A percentile compares a stretch with the other conserved stretches of the same genome.
These are phyloP conservation scores for Colletotrichum liriopes DNA, from an alignment of 2,329 filamentous ascomycete species.

Conservation along the genomic window DNA sequence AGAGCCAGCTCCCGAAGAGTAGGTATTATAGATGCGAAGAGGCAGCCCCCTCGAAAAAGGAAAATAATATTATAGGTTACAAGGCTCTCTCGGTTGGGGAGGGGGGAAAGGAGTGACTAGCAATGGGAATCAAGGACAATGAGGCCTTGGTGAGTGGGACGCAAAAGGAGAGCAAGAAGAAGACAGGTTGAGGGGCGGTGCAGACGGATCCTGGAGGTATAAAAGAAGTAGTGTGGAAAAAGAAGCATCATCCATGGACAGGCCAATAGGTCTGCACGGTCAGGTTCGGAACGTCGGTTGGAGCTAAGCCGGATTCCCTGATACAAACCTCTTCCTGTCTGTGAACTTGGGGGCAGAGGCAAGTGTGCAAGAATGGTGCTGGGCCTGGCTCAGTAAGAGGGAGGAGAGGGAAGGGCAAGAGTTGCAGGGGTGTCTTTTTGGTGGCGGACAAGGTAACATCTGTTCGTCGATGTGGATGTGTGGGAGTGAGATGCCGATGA, in stretches of 20 bases:
- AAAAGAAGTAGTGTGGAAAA: constrained; percentile 63
- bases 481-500: constrained; percentile 52
- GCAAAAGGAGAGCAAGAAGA: constrained; percentile 59
- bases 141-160: constrained; percentile 58
- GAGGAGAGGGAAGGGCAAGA: constrained; percentile 17
- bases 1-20: constrained; percentile 68
- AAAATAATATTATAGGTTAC: constrained; percentile 51
- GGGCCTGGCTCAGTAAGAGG: constrained; percentile 44
- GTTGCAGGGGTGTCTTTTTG: constrained; percentile 42
- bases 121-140: constrained; percentile 56
- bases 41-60: constrained; percentile 53
- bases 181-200: constrained; percentile 64
- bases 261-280: constrained; percentile 58
- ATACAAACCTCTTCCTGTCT: constrained; percentile 59
- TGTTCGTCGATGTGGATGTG: constrained; percentile 58
- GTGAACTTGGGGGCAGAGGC: constrained; percentile 47
- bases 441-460: constrained; percentile 55
- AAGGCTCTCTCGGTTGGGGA: constrained; percentile 44
- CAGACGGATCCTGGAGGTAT: constrained; percentile 65
- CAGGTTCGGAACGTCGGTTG: constrained; percentile 67
- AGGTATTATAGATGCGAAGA: constrained; percentile 59
- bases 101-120: constrained; percentile 67
- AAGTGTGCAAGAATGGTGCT: constrained; percentile 45
- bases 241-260: constrained; percentile 59
- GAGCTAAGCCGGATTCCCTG: constrained; percentile 66